These are phyloP conservation scores for Wickerhamiella musiphila DNA, from an alignment of 805 yeast genomes.

Conservation along the genomic window DNA sequence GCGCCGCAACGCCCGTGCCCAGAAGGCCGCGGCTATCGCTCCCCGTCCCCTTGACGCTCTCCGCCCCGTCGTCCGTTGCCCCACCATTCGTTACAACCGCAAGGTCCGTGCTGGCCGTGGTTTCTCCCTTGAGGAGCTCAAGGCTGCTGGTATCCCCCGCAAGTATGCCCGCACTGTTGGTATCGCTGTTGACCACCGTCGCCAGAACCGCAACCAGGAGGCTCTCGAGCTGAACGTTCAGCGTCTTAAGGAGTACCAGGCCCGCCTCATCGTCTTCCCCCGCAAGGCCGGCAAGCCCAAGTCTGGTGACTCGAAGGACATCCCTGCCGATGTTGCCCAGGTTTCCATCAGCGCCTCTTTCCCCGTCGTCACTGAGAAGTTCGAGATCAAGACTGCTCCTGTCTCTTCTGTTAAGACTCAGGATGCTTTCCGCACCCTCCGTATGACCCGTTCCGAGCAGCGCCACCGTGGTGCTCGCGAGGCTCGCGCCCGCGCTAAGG, in stretches of 20 bases:
- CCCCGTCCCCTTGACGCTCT: conserved; percentile 95
- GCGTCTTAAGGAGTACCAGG: conserved; percentile 91
- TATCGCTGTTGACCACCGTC: conserved; percentile 98
- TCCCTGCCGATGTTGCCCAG: conserved; percentile 47
- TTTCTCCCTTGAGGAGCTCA: conserved; percentile 92
- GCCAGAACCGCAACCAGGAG: conserved; percentile 95
- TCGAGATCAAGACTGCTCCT: conserved; percentile 73
- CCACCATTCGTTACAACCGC: conserved; percentile 98
- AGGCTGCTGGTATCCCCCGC: conserved; percentile 88
- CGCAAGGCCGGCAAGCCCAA: conserved; percentile 58
- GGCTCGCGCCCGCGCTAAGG: conserved; percentile 92
- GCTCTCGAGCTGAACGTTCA: conserved; percentile 86
- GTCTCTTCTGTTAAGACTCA: conserved; percentile 53
- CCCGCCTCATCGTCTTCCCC: conserved; percentile 92
- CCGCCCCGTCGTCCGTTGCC: conserved; percentile 97
- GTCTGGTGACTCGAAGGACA: conserved; percentile 31
- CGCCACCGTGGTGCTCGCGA: conserved; percentile 90
- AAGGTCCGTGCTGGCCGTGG: conserved; percentile 99
- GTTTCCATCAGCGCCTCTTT: conserved; percentile 52
- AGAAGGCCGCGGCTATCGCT: conserved; percentile 87
- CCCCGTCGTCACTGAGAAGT: conserved; percentile 75
- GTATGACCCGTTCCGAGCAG: conserved; percentile 89
- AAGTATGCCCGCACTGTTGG: conserved; percentile 97
- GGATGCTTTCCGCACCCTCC: conserved; percentile 86
- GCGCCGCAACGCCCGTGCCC: conserved; percentile 87